Evolutionary conservation across 257 asterid genomes (phyloP).

Genomic region (Nicotiana tabacum): DNA sequence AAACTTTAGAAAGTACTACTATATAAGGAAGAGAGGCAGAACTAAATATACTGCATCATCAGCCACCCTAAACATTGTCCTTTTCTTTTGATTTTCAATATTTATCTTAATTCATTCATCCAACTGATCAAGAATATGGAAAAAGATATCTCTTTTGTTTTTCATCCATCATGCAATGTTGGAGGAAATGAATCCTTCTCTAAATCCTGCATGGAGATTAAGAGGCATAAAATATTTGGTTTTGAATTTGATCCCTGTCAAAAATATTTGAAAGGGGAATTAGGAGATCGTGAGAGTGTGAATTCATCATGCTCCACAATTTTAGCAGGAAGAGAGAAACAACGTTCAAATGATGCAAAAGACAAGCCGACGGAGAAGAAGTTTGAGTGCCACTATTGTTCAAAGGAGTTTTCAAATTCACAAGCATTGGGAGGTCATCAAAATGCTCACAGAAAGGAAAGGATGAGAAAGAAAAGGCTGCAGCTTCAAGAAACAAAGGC

Average conservation of each 20-base stretch:
- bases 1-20: not conserved
- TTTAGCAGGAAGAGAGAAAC: constrained; percentile 23
- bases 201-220: constrained; percentile 27
- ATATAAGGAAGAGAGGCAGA: constrained; percentile 30
- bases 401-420: constrained; percentile 62
- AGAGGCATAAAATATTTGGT: constrained; percentile 62
- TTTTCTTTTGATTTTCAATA: not conserved
- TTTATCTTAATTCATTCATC: not conserved
- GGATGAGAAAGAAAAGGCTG: constrained; percentile 70
- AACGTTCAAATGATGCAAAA: not conserved
- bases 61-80: not conserved
- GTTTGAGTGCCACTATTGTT: constrained; percentile 74
- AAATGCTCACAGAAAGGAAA: constrained; percentile 94
- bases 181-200: constrained; percentile 23
- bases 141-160: constrained; percentile 25
- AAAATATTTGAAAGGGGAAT: not conserved
- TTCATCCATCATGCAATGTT: constrained; percentile 14
- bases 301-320: constrained; percentile 66
- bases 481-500: constrained; percentile 80
- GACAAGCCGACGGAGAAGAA: constrained; percentile 36
- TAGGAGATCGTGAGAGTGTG: constrained; percentile 47
- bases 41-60: constrained; percentile 21
- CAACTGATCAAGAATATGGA: constrained; percentile 27
- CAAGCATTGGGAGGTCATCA: constrained; percentile 97
- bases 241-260: constrained; percentile 43